A percentile compares a stretch with the other conserved stretches of the same genome.
These are phyloP conservation scores for Venturia pyrina DNA, from an alignment of 2,329 filamentous ascomycete genomes.

Conservation along the genomic window DNA sequence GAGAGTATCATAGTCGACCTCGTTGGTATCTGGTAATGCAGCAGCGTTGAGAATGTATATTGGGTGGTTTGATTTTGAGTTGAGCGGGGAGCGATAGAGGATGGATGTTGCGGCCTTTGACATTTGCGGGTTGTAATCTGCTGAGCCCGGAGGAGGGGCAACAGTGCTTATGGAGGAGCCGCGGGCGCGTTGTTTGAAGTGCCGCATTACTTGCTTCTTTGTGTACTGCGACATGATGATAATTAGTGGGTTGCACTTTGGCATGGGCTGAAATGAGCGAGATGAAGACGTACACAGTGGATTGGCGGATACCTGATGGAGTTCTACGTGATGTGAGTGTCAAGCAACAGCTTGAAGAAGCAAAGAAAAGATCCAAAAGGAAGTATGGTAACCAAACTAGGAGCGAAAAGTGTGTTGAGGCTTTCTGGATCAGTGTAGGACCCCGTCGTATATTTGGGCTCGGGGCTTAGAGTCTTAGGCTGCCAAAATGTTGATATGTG, in stretches of 20 bases:
- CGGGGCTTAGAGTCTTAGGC: neutral
- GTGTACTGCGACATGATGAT: neutral
- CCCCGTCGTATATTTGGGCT: too few species aligned
- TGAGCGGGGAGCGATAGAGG: conserved; percentile 43
- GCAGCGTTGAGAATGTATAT: conserved; percentile 46
- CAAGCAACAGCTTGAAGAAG: neutral
- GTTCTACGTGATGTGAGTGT: neutral
- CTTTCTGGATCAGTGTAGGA: neutral
- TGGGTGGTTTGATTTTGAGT: conserved; percentile 38
- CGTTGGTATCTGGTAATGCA: conserved; percentile 44
- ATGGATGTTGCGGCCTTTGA: conserved; percentile 42
- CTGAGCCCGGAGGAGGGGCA: conserved; percentile 34
- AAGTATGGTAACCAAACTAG: neutral
- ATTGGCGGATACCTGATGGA: neutral
- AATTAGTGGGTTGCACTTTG: neutral
- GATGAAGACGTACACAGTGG: neutral
- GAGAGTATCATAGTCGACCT: conserved; percentile 44
- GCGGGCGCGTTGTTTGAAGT: conserved; percentile 19
- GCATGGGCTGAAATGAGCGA: neutral
- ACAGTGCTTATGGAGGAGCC: conserved; percentile 37
- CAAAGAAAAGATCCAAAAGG: neutral
- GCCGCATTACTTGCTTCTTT: conserved; percentile 1
- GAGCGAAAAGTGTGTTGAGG: neutral
- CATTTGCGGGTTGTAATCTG: conserved; percentile 38
- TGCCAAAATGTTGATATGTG: neutral